Conservation (phyloP, 495 filamentous ascomycete genomes). For the Penicillium lividum region DNA sequence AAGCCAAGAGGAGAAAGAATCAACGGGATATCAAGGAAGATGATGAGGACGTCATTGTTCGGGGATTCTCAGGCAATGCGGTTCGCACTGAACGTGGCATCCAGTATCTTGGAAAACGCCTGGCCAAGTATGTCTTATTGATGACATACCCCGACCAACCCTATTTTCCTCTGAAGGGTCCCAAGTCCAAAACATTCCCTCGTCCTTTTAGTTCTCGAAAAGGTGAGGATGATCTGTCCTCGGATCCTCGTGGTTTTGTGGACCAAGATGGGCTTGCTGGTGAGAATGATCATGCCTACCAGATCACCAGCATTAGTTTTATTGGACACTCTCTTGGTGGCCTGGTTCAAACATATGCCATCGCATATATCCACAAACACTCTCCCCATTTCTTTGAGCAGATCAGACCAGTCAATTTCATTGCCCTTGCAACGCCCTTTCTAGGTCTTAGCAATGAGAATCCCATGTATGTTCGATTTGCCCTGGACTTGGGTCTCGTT, state of each 20-base stretch:
- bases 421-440: slow-evolving; percentile 87
- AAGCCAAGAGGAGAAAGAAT: slow-evolving; percentile 58
- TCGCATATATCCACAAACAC: slow-evolving; percentile 97
- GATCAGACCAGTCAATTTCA: slow-evolving; percentile 90
- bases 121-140: slow-evolving; percentile 85
- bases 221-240: slow-evolving; percentile 14
- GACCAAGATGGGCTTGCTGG: slow-evolving; percentile 16
- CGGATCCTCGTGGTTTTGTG: slow-evolving; percentile 7
- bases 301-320: slow-evolving; percentile 94
- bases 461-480: slow-evolving; percentile 94
- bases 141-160: slow-evolving; percentile 94
- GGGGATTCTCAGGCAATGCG: slow-evolving; percentile 88
- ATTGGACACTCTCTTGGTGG: slow-evolving; percentile 92
- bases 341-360: slow-evolving; percentile 88
- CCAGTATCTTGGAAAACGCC: slow-evolving; percentile 91
- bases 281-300: slow-evolving; percentile 63
- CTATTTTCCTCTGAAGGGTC: slow-evolving; percentile 68
- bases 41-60: slow-evolving; percentile 85
- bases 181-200: slow-evolving; percentile 41
- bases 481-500: slow-evolving; percentile 92
- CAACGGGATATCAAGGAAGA: slow-evolving; percentile 36
- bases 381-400: slow-evolving; percentile 86
- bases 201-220: slow-evolving; percentile 35
- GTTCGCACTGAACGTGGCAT: slow-evolving; percentile 91
- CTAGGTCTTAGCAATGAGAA: slow-evolving; percentile 96